Conservation (phyloP, 306 rosid species). For the Oxytropis ochrocephala region DNA sequence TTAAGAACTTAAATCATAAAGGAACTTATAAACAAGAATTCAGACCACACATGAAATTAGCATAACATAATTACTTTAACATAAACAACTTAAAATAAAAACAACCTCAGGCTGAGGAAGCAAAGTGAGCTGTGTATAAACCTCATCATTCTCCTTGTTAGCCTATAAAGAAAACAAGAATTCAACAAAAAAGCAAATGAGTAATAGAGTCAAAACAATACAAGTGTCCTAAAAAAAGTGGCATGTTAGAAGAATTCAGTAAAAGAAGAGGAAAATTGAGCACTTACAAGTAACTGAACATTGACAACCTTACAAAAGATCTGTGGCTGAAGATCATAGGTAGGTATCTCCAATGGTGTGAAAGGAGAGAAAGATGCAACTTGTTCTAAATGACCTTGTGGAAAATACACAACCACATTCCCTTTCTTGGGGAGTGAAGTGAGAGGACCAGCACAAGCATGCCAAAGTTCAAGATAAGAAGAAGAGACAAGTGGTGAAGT, state of each 20-base stretch:
- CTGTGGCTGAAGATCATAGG: constrained; percentile 80
- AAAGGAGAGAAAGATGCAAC: constrained; percentile 62
- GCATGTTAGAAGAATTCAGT: constrained; percentile 11
- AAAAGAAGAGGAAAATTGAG: constrained; percentile 14
- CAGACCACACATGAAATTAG: no score
- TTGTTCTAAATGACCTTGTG: constrained; percentile 95
- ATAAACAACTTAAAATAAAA: constrained; percentile 1
- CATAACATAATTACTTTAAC: no score
- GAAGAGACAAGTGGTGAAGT: constrained; percentile 51
- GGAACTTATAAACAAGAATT: no score
- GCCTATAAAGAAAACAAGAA: constrained; percentile 46
- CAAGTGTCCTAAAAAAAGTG: not conserved
- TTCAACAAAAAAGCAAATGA: constrained; percentile 1
- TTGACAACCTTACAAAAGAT: constrained; percentile 87
- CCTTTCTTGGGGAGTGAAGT: constrained; percentile 88
- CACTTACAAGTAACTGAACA: constrained; percentile 86
- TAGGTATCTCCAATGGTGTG: constrained; percentile 59
- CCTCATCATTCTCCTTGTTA: constrained; percentile 96
- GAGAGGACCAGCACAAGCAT: constrained; percentile 97
- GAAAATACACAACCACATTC: constrained; percentile 85
- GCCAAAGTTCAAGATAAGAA: constrained; percentile 95
- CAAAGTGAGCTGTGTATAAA: constrained; percentile 81
- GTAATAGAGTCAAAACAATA: not conserved
- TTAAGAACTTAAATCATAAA: no score
- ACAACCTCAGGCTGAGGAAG: constrained; percentile 81